Evolutionary conservation across 2,329 filamentous ascomycete species (phyloP), one percentile per base, ranked within the genome.

Genomic region (Dactylellina haptotyla): DNA sequence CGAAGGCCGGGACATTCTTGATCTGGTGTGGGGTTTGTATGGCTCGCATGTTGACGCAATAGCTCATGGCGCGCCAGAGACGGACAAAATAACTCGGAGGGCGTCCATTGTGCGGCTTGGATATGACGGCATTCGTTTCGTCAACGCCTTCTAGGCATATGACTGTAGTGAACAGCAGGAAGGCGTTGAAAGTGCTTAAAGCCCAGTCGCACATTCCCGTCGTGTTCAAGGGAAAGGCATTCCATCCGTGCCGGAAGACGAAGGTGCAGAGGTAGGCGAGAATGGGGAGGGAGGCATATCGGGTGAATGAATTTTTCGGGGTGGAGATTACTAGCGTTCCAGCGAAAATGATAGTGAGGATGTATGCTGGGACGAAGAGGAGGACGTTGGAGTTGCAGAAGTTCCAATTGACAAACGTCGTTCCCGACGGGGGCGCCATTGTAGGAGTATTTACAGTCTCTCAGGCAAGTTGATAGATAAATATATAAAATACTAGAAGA

Each of bases 1-100:
- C 67, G 39, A 72, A 72, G 6, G 32, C 45, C 2, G 67, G 67
- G 20, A 72, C 67, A 20, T 72, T 72, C 39, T 72, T 72, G 5
- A 72, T 61, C 26, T 72, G 59, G 23, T 72, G 43, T 8, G 59
- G 59, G 9, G 67, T 72, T 5, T 65, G 65, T 34, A 72, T 61
- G 10, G 51, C 53, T 8, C 67, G 59, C 16, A 16, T 28, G 28
- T 72, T 72, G 25, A 65, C 61, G n/a, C 67, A 72, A 5, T 65
- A 72, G 4, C 43, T 39, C 26, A 72, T 14, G 2, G 34, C 59
- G 25, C 67, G 59, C 67, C 67, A 72, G 4, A 72, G 53, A 16
- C 59, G 67, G 20, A 46, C 50, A 20, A 72, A 61, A 16, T 72
- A 72, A n/a, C 51, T 34, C 18, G 67, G 67, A 5, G 59, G 59